Base-by-base conservation (phyloP, 148 eudicot species). In the Linanthus parryae region DNA sequence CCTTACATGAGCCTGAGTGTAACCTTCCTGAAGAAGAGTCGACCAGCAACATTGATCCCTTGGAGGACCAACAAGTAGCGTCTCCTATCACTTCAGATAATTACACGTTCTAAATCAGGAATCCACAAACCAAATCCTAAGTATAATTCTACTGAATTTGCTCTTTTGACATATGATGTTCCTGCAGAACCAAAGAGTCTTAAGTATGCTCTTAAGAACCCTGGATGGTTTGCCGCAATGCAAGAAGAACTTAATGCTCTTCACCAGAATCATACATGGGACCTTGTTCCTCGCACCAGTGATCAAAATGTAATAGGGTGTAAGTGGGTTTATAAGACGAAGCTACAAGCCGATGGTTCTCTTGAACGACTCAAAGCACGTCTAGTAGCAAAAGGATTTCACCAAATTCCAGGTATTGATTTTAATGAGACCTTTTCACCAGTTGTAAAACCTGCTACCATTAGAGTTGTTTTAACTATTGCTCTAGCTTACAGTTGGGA, bases 341-440 rank as follows among this genome's bases (percentile, higher is more conserved):
- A 59, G 35, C 2, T 22, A 4, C 18, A 25, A 0, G 18, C 41
- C 7, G 33, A 66, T 53, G 59, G 65, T 5, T n/a, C 26, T 13
- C 13, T 56, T 20, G 68, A 64, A 4, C 46, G 68, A 1, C 34
- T 53, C 20, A 63, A 63, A 28, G 68, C 55, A 9, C 68, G 55
- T 14, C 19, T 43, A 4, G 55, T 63, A 12, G 55, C 44, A 5
- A 47, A 38, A 33, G 70, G 70, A 1, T 58, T 57, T 35, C 1
- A 21, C 21, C 59, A 66, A 22, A 21, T 31, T 19, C 53, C 23
- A 3, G 70, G 59, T 20, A 23, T 66, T 13, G 70, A 66, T 27
- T 66, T n/a, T n/a, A 9, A 41, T 21, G 66, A 62, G 7, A 61
- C 65, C 1, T 62, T 62, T n/a, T 36, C 38, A 20, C 66, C 58